Conservation (phyloP, 2,329 filamentous ascomycete species). For the Raffaelea arxii region DNA sequence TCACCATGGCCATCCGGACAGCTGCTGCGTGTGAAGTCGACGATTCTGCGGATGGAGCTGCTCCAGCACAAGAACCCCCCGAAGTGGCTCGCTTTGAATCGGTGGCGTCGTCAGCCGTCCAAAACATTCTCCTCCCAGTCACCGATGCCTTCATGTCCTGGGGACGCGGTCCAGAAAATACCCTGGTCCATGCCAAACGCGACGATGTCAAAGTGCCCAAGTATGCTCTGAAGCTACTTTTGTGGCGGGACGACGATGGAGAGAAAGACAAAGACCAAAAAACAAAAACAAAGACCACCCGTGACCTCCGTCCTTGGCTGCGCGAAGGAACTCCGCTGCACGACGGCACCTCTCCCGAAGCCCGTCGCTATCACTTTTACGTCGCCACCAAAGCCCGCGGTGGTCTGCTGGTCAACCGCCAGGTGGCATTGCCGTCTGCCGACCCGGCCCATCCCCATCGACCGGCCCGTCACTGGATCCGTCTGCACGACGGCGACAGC, state of each 20-base stretch:
- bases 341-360: no score
- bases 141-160: constrained; percentile 62
- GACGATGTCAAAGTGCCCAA: constrained; percentile 69
- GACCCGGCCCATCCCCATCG: constrained; percentile 43
- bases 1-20: neutral
- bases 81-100: constrained; percentile 54
- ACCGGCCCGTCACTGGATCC: constrained; percentile 53
- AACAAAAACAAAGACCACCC: no score
- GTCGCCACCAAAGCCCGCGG: constrained; percentile 70
- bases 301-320: constrained; percentile 42
- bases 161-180: constrained; percentile 64
- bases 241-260: constrained; percentile 56
- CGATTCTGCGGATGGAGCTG: neutral
- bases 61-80: no score
- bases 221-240: constrained; percentile 66
- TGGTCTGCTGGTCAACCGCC: constrained; percentile 73
- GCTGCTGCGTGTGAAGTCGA: neutral
- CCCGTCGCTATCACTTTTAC: constrained; percentile 53
- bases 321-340: no score
- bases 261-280: constrained; percentile 27
- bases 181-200: constrained; percentile 51
- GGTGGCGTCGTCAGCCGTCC: constrained; percentile 53
- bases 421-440: constrained; percentile 48
- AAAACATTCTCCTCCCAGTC: constrained; percentile 54
- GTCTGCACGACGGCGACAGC: constrained; percentile 66